phyloP scores from a whole-genome alignment of 805 yeast species.

The Blastobotrys parvus region DNA sequence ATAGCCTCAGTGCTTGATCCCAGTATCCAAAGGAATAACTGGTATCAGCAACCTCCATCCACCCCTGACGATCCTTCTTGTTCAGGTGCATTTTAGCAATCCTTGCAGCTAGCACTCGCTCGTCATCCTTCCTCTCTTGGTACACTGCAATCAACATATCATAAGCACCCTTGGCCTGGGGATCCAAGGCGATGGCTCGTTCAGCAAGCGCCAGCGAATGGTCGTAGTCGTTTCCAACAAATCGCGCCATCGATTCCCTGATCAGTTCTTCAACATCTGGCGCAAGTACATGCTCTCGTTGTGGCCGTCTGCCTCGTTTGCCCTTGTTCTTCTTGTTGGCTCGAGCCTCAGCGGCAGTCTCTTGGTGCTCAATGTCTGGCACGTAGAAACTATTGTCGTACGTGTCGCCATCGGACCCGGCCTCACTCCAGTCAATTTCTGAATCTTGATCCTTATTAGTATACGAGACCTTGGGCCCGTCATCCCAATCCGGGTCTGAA shows the following conservation, averaged over 20 bases:
- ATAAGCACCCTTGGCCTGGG: constrained; percentile 24
- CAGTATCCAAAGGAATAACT: constrained; percentile 56
- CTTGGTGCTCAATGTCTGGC: constrained; percentile 1
- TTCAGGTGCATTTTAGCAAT: constrained; percentile 60
- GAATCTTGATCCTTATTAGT: no score
- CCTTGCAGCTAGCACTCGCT: constrained; percentile 28
- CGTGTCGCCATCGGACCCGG: constrained; percentile 20
- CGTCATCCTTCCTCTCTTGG: constrained; percentile 37
- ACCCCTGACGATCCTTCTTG: constrained; percentile 71
- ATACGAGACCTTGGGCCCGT: neutral
- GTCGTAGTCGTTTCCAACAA: constrained; percentile 44
- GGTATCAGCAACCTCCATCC: constrained; percentile 81
- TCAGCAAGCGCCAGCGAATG: constrained; percentile 25
- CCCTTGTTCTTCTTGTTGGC: constrained; percentile 1
- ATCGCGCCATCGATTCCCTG: constrained; percentile 73
- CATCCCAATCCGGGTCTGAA: neutral
- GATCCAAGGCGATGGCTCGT: constrained; percentile 25
- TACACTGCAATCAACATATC: constrained; percentile 33
- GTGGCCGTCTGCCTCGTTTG: neutral
- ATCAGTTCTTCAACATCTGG: constrained; percentile 65
- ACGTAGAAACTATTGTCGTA: constrained; percentile 19
- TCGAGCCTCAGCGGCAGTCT: neutral
- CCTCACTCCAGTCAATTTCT: no score
- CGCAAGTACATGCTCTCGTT: neutral
- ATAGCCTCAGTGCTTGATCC: constrained; percentile 54